Conservation (phyloP, 2,329 filamentous ascomycete species). For the Aspergillus candidus region DNA sequence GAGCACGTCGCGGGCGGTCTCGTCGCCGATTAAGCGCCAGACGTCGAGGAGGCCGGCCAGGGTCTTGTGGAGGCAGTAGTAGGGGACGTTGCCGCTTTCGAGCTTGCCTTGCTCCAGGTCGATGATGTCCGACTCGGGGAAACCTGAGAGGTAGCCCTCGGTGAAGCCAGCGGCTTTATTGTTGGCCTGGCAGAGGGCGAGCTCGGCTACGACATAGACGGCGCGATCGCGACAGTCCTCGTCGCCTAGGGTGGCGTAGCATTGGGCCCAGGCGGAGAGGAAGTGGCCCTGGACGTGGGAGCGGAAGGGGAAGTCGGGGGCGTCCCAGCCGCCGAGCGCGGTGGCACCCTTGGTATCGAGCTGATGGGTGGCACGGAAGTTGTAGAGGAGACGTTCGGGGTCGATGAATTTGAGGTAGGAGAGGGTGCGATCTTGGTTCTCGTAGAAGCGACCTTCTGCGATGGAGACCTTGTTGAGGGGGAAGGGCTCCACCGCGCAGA, state of each 20-base stretch:
- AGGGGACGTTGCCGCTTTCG: slow-evolving; percentile 48
- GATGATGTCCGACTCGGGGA: slow-evolving; percentile 48
- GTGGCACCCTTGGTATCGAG: slow-evolving; percentile 44
- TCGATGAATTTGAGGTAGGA: slow-evolving; percentile 44
- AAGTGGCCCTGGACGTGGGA: slow-evolving; percentile 49
- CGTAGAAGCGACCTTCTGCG: slow-evolving; percentile 27
- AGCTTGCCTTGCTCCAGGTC: slow-evolving; percentile 41
- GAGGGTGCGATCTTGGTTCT: slow-evolving; percentile 46
- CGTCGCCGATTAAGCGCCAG: slow-evolving; percentile 42
- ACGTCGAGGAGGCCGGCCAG: slow-evolving; percentile 48
- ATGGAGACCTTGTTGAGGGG: not conserved
- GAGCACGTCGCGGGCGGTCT: slow-evolving; percentile 40
- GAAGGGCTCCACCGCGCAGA: not conserved
- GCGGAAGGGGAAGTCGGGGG: slow-evolving; percentile 50
- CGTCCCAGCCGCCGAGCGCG: slow-evolving; percentile 49
- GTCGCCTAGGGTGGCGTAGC: slow-evolving; percentile 42
- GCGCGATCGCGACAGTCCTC: slow-evolving; percentile 43
- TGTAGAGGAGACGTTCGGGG: slow-evolving; percentile 44
- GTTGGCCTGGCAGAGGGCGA: slow-evolving; percentile 49
- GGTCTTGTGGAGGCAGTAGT: slow-evolving; percentile 52
- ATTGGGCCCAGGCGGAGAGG: slow-evolving; percentile 47
- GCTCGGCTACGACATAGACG: slow-evolving; percentile 41
- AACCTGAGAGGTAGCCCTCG: slow-evolving; percentile 47
- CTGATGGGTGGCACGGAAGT: slow-evolving; percentile 44
- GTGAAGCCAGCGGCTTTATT: slow-evolving; percentile 42